Conservation (phyloP, 2,329 filamentous ascomycete genomes). For the Dactylellina sp. region DNA sequence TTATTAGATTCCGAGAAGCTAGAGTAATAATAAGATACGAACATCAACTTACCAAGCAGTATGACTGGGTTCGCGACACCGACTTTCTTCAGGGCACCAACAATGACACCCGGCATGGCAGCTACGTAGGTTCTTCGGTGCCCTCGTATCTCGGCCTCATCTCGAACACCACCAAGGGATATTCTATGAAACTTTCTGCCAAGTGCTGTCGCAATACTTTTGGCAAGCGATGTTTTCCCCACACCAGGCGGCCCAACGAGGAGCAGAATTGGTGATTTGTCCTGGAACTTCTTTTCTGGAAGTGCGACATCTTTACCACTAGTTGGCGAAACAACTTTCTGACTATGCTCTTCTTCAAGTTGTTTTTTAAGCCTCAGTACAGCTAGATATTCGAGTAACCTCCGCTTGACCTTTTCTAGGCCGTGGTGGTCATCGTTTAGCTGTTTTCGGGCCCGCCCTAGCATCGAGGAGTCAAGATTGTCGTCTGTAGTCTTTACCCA, state of each 20-base stretch:
- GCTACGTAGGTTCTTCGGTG: constrained; percentile 96
- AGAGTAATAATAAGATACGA: too few relatives aligned
- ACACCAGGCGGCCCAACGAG: constrained; percentile 93
- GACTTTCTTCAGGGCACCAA: constrained; percentile 93
- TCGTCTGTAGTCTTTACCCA: constrained; percentile 89
- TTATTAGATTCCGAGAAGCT: constrained; percentile 4
- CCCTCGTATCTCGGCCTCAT: constrained; percentile 96
- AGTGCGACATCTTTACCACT: constrained; percentile 72
- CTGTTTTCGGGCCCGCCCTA: constrained; percentile 84
- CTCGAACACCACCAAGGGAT: constrained; percentile 91
- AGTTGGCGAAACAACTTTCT: constrained; percentile 65
- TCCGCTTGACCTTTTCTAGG: constrained; percentile 95
- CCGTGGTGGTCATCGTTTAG: constrained; percentile 97
- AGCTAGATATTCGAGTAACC: constrained; percentile 91
- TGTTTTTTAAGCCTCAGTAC: constrained; percentile 95
- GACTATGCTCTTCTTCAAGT: constrained; percentile 79
- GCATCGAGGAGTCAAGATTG: constrained; percentile 81
- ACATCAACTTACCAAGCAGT: constrained; percentile 69
- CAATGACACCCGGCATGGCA: constrained; percentile 96
- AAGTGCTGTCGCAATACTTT: constrained; percentile 89
- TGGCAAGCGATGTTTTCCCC: constrained; percentile 94
- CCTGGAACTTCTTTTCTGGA: constrained; percentile 78
- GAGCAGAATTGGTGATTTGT: constrained; percentile 95
- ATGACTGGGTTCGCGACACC: constrained; percentile 96
- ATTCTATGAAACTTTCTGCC: constrained; percentile 97